Evolutionary conservation across 257 asterid species (phyloP).

Genomic region (Solanum appendiculatum): DNA sequence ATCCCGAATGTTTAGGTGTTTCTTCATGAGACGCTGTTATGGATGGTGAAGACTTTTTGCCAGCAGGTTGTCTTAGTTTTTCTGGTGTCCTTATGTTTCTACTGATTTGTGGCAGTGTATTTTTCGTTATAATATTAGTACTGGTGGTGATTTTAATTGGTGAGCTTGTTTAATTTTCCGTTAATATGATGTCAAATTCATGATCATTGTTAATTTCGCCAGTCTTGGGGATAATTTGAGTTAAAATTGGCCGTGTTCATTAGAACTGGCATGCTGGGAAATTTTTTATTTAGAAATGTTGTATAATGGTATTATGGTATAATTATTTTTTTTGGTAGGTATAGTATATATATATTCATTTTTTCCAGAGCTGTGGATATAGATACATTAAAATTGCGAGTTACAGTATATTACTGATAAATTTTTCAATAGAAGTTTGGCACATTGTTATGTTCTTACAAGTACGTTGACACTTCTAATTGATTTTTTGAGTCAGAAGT

Average conservation of each 20-base stretch:
- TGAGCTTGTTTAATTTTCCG: background rate
- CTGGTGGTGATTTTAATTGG: background rate
- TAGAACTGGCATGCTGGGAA: background rate
- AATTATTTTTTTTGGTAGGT: background rate
- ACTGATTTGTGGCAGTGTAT: background rate
- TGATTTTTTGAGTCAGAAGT: too few species aligned
- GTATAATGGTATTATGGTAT: background rate
- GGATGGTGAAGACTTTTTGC: background rate
- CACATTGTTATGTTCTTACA: too few species aligned
- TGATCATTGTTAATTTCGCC: background rate
- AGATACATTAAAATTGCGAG: too few species aligned
- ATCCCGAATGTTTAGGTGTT: background rate
- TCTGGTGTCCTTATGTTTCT: background rate
- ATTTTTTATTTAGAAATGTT: background rate
- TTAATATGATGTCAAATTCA: background rate
- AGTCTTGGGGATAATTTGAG: background rate
- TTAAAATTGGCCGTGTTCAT: background rate
- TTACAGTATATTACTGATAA: too few species aligned
- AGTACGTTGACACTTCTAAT: too few species aligned
- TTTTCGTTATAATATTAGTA: background rate
- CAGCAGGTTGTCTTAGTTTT: background rate
- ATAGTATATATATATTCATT: background rate
- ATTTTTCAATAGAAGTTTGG: too few species aligned
- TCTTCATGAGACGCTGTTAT: background rate
- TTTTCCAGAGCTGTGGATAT: background rate